Base-by-base conservation (phyloP, 140 eudicot genomes). In the Bidens hawaiensis region DNA sequence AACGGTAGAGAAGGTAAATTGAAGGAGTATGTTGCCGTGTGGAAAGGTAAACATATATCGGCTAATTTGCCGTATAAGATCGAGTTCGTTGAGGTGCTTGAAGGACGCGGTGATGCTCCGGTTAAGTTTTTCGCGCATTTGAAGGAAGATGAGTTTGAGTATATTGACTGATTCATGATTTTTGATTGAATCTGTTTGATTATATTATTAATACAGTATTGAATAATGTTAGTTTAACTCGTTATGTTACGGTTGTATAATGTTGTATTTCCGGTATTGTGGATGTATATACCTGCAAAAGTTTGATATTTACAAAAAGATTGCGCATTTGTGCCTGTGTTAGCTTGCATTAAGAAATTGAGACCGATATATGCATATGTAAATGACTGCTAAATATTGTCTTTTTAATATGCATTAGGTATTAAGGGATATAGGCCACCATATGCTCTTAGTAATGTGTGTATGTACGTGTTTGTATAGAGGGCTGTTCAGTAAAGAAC, bases 141-240 rank as follows among this genome's bases (percentile, higher is more conserved):
- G 2, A 86, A 25, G 62, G 95, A 86, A 26, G 90, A 86, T 21
- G 95, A 86, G 87, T 83, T 86, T 62, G 95, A 83, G 19, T 79
- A 74, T 69, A 59, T 85, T 55, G 83, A 83, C 62, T 83, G 74
- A 75, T 74, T 68, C 10, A 1, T 41, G 10, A 11, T 41, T 26
- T 38, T 25, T n/a, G n/a, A n/a, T n/a, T n/a, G n/a, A n/a, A n/a
- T n/a, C n/a, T 56, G 1, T n/a, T n/a, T n/a, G n/a, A n/a, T n/a
- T n/a, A n/a, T n/a, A n/a, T n/a, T n/a, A n/a, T n/a, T n/a, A n/a
- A 15, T 56, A 64, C 57, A 24, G 31, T 46, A 8, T 52, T 33
- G 41, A 63, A 19, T 51, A 2, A 51, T 25, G 19, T 25, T 49
- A 60, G 63, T 10, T 22, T 71, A 30, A 31, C 40, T 58, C 10